Percentiles rank a stretch among this genome's conserved stretches.
These are phyloP conservation scores for Puccinia horiana DNA, from an alignment of 1,284 basidiomycete genomes.

Conservation along the genomic window DNA sequence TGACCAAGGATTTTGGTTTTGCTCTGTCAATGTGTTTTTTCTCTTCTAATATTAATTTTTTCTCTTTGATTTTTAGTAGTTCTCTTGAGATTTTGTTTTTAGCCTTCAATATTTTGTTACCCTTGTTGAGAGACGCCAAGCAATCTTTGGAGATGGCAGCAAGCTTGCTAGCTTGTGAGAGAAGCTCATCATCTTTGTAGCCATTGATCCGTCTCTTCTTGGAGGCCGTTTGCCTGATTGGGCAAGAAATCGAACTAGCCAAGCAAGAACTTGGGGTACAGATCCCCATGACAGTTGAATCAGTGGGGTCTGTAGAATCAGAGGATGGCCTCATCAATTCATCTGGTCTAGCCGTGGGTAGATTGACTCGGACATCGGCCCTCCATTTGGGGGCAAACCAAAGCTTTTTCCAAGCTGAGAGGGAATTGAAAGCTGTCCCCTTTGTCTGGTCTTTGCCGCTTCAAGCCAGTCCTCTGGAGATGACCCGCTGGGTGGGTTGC, in stretches of 20 bases:
- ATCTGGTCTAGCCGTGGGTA: no score
- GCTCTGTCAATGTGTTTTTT: background rate
- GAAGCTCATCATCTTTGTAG: background rate
- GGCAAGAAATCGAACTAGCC: background rate
- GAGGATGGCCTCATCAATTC: background rate
- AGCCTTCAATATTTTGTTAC: background rate
- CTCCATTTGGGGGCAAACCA: background rate
- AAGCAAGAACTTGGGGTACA: background rate
- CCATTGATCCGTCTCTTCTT: background rate
- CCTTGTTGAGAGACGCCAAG: background rate
- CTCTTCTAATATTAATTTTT: background rate
- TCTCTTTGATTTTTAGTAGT: background rate
- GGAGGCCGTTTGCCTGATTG: background rate
- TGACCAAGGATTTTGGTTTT: background rate
- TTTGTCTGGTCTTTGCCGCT: background rate
- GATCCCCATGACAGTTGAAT: background rate
- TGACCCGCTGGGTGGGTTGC: constrained; percentile 3
- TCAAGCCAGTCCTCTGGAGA: background rate
- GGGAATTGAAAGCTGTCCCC: background rate
- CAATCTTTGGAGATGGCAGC: background rate
- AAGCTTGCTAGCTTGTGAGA: background rate
- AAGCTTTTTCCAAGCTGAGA: background rate
- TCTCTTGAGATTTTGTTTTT: background rate
- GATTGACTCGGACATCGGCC: background rate
- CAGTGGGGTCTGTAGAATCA: background rate